Evolutionary conservation across 768 basidiomycete genomes (phyloP), one percentile per base, ranked within the genome.

Genomic region (Atractiella rhizophila): DNA sequence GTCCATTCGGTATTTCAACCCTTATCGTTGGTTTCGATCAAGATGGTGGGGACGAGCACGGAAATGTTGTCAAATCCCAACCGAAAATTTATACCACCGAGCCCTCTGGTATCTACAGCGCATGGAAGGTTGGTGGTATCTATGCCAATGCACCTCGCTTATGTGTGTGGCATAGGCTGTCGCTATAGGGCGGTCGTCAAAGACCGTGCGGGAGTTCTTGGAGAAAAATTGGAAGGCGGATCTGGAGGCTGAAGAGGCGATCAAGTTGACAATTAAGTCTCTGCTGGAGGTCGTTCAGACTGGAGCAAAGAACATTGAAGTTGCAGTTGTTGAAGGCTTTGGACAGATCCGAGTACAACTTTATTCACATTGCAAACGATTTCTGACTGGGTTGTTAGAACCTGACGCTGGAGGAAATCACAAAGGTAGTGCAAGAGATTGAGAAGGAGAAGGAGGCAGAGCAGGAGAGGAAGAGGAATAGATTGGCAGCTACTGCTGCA

Each of bases 301-400:
- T 2, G 91, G 91, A n/a, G 91, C 91, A 4, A 96, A 96, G 66
- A 98, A 98, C 60, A 96, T 98, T 48, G 91, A 98, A 59, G 82
- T 98, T 52, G 85, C 78, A 47, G 80, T 94, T 33, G 86, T 96
- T 81, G 85, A 91, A 56, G 70, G 74, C 46, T 94, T 82, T 57
- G 80, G 81, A 45, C 78, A 85, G 62, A 71, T 88, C 40, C 80
- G 81, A 33, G 86, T 91, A 48, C 48, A 69, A 54, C 18, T 12
- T 31, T 23, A 2, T 26, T 21, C 16, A 3, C 25, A 10, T 20
- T 20, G 10, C 27, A 4, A 31, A 16, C 13, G 13, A n/a, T 19
- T 42, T 24, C 18, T 28, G 43, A n/a, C 23, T 27, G 16, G 28
- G 2, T 23, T 16, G 18, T 19, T 38, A 42, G 85, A 83, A 75